phyloP scores from a whole-genome alignment of 1,284 basidiomycete genomes.

The Microbotryum lychnidis-dioicae region DNA sequence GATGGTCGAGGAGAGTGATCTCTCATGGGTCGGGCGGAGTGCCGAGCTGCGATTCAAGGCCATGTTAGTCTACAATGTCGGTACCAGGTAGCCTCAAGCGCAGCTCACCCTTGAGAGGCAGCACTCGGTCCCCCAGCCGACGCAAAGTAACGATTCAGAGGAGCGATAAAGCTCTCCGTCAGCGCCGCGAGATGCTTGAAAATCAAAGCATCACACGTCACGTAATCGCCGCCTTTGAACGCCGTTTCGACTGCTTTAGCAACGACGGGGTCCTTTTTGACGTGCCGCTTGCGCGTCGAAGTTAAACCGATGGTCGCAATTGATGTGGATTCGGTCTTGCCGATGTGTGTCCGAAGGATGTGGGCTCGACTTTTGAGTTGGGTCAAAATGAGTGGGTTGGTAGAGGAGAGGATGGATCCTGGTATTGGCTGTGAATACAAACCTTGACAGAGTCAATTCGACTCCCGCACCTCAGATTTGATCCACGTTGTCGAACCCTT shows the following conservation, averaged over 20 bases:
- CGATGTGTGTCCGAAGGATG: conserved; percentile 44
- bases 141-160: conserved; percentile 86
- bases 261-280: conserved; percentile 59
- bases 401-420: conserved; percentile 79
- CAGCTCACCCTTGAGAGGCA: no score
- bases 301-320: conserved; percentile 54
- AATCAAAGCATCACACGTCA: conserved; percentile 56
- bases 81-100: neutral
- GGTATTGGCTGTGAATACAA: conserved; percentile 57
- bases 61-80: neutral
- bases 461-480: conserved; percentile 45
- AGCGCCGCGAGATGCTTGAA: conserved; percentile 78
- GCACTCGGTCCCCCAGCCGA: conserved; percentile 40
- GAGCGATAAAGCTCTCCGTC: conserved; percentile 81
- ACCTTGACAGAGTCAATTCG: conserved; percentile 62
- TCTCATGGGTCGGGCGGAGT: conserved; percentile 7
- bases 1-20: conserved; percentile 43
- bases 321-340: neutral
- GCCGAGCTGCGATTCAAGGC: neutral
- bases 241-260: conserved; percentile 38
- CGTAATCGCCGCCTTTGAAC: conserved; percentile 35
- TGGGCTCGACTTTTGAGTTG: conserved; percentile 90
- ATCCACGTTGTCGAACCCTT: conserved; percentile 53
- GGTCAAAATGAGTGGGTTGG: conserved; percentile 87
- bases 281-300: conserved; percentile 71